phyloP scores from a whole-genome alignment of 805 yeast genomes.

The Metschnikowia hibisci region DNA sequence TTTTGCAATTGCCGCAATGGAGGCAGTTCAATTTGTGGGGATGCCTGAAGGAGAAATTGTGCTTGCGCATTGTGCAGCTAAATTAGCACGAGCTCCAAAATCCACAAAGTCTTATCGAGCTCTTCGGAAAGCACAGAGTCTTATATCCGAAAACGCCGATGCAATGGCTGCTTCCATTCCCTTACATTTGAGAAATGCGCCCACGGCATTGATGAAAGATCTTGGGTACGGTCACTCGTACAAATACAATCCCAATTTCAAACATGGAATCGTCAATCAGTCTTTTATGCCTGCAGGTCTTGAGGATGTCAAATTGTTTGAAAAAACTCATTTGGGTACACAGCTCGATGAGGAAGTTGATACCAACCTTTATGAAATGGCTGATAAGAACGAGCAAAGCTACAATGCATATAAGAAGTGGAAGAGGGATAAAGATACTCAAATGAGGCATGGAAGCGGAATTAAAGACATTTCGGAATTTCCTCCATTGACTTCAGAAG shows the following conservation, averaged over 20 bases:
- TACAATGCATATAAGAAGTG: slow-evolving; percentile 17
- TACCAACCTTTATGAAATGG: slow-evolving; percentile 3
- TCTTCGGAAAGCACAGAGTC: slow-evolving; percentile 60
- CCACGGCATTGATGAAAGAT: slow-evolving; percentile 85
- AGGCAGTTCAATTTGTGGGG: slow-evolving; percentile 85
- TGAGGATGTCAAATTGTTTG: slow-evolving; percentile 44
- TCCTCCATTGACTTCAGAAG: slow-evolving; percentile 5
- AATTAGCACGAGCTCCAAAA: slow-evolving; percentile 79
- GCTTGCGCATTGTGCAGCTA: slow-evolving; percentile 90
- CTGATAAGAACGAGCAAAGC: slow-evolving; percentile 8
- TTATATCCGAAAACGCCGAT: slow-evolving; percentile 54
- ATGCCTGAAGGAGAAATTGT: slow-evolving; percentile 91
- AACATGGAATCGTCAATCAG: slow-evolving; percentile 70
- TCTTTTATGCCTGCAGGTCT: slow-evolving; percentile 64
- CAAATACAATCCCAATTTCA: slow-evolving; percentile 82
- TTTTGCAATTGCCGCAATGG: slow-evolving; percentile 79
- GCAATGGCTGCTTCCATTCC: slow-evolving; percentile 66
- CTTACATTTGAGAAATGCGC: slow-evolving; percentile 87
- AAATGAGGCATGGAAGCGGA: not conserved
- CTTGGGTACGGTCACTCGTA: slow-evolving; percentile 81
- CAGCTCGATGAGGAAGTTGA: slow-evolving; percentile 16
- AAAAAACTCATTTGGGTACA: slow-evolving; percentile 53
- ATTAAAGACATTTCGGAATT: not conserved
- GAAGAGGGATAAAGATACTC: not conserved
- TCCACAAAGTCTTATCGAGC: slow-evolving; percentile 85